phyloP scores from a whole-genome alignment of 352 stramenopile genomes.

The Bremia lactucae region DNA sequence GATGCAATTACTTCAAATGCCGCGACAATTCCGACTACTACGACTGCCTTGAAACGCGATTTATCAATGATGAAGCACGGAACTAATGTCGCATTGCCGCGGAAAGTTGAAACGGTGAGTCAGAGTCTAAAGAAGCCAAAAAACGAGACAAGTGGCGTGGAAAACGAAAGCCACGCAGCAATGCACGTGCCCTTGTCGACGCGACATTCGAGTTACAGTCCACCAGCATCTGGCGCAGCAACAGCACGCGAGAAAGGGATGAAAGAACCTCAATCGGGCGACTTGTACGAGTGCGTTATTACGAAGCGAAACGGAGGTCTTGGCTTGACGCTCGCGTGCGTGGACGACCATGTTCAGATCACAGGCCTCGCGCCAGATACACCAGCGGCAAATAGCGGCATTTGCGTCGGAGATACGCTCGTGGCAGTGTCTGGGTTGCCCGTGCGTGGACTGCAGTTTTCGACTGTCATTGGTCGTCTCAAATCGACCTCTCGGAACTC shows the following conservation, averaged over 20 bases:
- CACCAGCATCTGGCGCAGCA: slow-evolving; percentile 20
- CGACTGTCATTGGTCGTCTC: slow-evolving; percentile 65
- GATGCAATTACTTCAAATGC: slow-evolving; percentile 9
- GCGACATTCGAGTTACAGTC: slow-evolving; percentile 10
- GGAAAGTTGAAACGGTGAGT: slow-evolving; percentile 18
- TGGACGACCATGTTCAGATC: slow-evolving; percentile 81
- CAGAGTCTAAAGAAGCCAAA: slow-evolving; percentile 34
- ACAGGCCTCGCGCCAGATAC: slow-evolving; percentile 62
- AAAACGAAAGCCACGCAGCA: too few relatives aligned
- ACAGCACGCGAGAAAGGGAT: slow-evolving; percentile 66
- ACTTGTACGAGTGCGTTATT: slow-evolving; percentile 81
- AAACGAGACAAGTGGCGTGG: too few relatives aligned
- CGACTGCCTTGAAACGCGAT: slow-evolving; percentile 21
- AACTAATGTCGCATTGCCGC: slow-evolving; percentile 10
- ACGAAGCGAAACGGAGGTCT: slow-evolving; percentile 69
- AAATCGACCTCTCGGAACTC: slow-evolving; percentile 74
- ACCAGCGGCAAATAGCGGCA: slow-evolving; percentile 55
- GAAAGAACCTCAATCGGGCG: slow-evolving; percentile 69
- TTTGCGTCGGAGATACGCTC: slow-evolving; percentile 69
- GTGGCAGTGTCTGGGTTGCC: slow-evolving; percentile 62
- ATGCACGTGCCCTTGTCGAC: too few relatives aligned
- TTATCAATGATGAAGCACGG: slow-evolving; percentile 16
- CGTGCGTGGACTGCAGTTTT: slow-evolving; percentile 70
- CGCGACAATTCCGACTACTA: slow-evolving; percentile 12
- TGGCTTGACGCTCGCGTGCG: slow-evolving; percentile 62